phyloP scores from a whole-genome alignment of 2,329 filamentous ascomycete species.

The Ceratocystis harringtonii region DNA sequence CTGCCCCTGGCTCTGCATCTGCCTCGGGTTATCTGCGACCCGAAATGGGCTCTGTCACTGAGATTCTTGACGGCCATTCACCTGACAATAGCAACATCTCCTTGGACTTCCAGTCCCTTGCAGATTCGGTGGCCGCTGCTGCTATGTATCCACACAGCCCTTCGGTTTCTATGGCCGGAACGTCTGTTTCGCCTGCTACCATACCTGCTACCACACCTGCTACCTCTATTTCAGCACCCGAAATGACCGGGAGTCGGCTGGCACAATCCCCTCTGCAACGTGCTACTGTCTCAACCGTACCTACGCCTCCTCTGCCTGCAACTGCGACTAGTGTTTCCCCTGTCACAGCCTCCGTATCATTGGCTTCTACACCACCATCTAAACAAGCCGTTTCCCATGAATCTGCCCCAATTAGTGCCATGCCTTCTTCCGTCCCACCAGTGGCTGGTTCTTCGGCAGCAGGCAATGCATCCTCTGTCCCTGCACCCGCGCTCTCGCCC shows the following conservation, averaged over 20 bases:
- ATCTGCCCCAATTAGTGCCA: slow-evolving; percentile 15
- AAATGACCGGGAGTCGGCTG: not conserved
- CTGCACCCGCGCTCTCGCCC: slow-evolving; percentile 32
- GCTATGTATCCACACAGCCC: slow-evolving; percentile 2
- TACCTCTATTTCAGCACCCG: not conserved
- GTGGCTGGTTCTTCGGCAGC: slow-evolving; percentile 15
- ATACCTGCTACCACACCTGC: slow-evolving; percentile 20
- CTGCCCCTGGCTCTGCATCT: slow-evolving; percentile 22
- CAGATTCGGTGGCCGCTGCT: not conserved
- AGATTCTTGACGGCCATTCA: slow-evolving; percentile 40
- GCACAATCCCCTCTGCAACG: not conserved
- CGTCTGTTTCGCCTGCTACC: slow-evolving; percentile 21
- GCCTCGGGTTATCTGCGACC: slow-evolving; percentile 26
- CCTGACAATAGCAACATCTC: slow-evolving; percentile 24
- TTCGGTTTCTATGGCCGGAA: slow-evolving; percentile 19
- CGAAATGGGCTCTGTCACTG: slow-evolving; percentile 44
- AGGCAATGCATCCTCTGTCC: slow-evolving; percentile 17
- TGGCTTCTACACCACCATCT: slow-evolving; percentile 19
- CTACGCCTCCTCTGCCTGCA: not conserved
- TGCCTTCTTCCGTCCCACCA: not conserved
- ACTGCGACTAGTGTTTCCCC: slow-evolving; percentile 13
- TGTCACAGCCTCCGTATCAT: slow-evolving; percentile 18
- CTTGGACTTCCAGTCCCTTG: not conserved
- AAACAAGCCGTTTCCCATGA: slow-evolving; percentile 18
- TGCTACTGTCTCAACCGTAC: slow-evolving; percentile 21